Evolutionary conservation across 257 asterid genomes (phyloP).

Genomic region (Ligustrum vulgare): DNA sequence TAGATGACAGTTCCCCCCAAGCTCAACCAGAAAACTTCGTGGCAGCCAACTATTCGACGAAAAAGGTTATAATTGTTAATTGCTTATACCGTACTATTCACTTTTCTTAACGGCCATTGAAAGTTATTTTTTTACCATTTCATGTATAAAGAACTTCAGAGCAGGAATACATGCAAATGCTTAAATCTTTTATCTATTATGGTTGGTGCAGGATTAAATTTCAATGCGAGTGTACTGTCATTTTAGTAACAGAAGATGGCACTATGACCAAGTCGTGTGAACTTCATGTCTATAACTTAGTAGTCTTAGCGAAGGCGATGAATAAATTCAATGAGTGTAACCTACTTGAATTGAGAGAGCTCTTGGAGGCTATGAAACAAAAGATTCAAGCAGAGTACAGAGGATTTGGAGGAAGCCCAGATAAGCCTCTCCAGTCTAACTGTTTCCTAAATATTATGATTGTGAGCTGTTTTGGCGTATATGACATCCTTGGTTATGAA

Average conservation of each 20-base stretch:
- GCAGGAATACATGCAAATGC: conserved; percentile 13
- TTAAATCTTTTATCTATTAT: conserved; percentile 34
- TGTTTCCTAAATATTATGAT: conserved; percentile 87
- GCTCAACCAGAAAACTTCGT: conserved; percentile 71
- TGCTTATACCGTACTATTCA: neutral
- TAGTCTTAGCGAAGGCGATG: conserved; percentile 37
- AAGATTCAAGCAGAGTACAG: conserved; percentile 88
- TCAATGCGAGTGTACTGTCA: conserved; percentile 54
- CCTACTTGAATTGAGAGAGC: conserved; percentile 79
- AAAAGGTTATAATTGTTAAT: conserved; percentile 53
- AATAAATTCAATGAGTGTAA: conserved; percentile 51
- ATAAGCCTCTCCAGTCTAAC: conserved; percentile 90
- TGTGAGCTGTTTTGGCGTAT: conserved; percentile 72
- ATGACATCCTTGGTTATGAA: conserved; percentile 73
- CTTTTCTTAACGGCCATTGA: neutral
- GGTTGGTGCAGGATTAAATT: conserved; percentile 79
- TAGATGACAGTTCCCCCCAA: conserved; percentile 47
- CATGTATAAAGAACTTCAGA: conserved; percentile 18
- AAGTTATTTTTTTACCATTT: neutral
- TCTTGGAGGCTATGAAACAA: conserved; percentile 86
- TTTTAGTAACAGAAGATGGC: conserved; percentile 55
- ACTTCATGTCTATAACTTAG: conserved; percentile 44
- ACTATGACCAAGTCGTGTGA: conserved; percentile 51
- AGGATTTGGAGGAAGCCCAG: conserved; percentile 86
- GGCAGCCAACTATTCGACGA: conserved; percentile 82